A percentile compares a stretch with the other conserved stretches of the same genome.
phyloP scores from a whole-genome alignment of 164 flowering plant species.

The grape (Vitis vinifera) region ASM3070453v1 NC_081814.1:13322501-13323000 shows the following conservation, averaged over 20 bases:
- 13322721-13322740: constrained; percentile 78
- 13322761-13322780: constrained; percentile 7
- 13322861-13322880: too few species aligned
- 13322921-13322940: too few species aligned
- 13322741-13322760: constrained; percentile 90
- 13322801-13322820: too few species aligned
- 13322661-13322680: constrained; percentile 88
- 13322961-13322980: too few species aligned
- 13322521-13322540: not conserved
- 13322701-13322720: constrained; percentile 93
- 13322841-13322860: too few species aligned
- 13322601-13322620: not conserved
- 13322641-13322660: constrained; percentile 57
- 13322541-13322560: not conserved
- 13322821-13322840: too few species aligned
- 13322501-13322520: not conserved
- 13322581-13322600: not conserved
- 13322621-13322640: not conserved
- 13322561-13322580: not conserved
- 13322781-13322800: not conserved
- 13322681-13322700: constrained; percentile 96
- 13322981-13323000: too few species aligned
- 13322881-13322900: too few species aligned
- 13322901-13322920: too few species aligned
- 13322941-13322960: too few species aligned